Percentiles rank a stretch among this genome's conserved stretches.
These are phyloP conservation scores for Neurospora sp. DNA, from an alignment of 495 filamentous ascomycete genomes.

Conservation along the genomic window DNA sequence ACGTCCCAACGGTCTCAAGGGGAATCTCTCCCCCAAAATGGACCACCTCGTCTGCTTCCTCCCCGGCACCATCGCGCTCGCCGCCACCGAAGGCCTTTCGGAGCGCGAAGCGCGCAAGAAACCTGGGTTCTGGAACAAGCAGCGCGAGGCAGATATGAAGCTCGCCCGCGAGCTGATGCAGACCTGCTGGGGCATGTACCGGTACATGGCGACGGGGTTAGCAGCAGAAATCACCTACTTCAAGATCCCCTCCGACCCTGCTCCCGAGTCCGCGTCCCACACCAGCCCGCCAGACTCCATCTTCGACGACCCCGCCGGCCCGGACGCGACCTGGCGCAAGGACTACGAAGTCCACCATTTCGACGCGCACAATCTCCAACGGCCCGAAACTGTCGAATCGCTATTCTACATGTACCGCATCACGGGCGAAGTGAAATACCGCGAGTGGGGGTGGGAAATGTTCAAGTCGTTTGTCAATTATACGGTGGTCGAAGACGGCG, in stretches of 20 bases:
- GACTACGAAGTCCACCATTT: slow-evolving; percentile 67
- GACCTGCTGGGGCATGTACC: slow-evolving; percentile 97
- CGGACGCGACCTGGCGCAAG: slow-evolving; percentile 48
- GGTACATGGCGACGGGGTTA: slow-evolving; percentile 73
- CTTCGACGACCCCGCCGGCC: slow-evolving; percentile 22
- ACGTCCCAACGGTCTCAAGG: slow-evolving; percentile 61
- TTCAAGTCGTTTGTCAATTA: slow-evolving; percentile 85
- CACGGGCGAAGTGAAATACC: slow-evolving; percentile 82
- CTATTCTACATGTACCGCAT: slow-evolving; percentile 99
- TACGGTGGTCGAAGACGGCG: slow-evolving; percentile 62
- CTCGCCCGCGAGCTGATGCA: slow-evolving; percentile 86
- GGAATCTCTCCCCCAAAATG: slow-evolving; percentile 74
- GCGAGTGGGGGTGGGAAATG: slow-evolving; percentile 98
- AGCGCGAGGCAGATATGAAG: slow-evolving; percentile 76
- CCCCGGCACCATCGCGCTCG: slow-evolving; percentile 89
- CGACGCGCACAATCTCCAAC: slow-evolving; percentile 88
- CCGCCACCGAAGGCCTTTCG: slow-evolving; percentile 66
- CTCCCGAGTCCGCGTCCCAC: slow-evolving; percentile 42
- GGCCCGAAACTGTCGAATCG: slow-evolving; percentile 90
- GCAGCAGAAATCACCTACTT: slow-evolving; percentile 92
- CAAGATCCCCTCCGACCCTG: slow-evolving; percentile 54
- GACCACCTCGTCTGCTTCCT: slow-evolving; percentile 97
- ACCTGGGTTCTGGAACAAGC: slow-evolving; percentile 53
- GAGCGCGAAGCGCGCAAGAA: slow-evolving; percentile 64
- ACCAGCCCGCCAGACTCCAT: slow-evolving; percentile 25